Evolutionary conservation across 257 asterid genomes (phyloP).

Genomic region (Lycium barbarum): DNA sequence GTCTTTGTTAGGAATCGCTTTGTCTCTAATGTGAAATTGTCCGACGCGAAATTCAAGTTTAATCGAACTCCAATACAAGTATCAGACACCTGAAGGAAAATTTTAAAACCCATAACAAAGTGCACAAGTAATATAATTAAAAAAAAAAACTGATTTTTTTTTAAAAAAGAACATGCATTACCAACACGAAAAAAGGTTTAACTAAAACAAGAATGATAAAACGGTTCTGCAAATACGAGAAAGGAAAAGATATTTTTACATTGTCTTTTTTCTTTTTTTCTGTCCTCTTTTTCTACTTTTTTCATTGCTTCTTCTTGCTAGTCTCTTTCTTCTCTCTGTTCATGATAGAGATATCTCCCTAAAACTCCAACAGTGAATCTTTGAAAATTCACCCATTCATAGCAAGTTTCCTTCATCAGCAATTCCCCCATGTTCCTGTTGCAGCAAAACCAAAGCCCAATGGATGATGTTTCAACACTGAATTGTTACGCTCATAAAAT

Average conservation of each 20-base stretch:
- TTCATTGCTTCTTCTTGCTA: background rate
- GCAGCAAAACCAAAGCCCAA: conserved; percentile 55
- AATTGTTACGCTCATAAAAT: conserved; percentile 49
- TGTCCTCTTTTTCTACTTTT: background rate
- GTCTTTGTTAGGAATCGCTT: no score
- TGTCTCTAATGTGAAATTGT: no score
- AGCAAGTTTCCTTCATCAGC: conserved; percentile 40
- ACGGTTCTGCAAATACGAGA: conserved; percentile 12
- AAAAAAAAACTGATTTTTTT: background rate
- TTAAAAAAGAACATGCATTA: background rate
- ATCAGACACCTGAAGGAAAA: no score
- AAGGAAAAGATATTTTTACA: background rate
- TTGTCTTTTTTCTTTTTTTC: background rate
- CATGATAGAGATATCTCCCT: background rate
- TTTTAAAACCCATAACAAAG: no score
- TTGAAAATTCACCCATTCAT: background rate
- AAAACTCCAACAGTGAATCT: conserved; percentile 17
- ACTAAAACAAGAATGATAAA: background rate
- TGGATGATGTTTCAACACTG: conserved; percentile 50
- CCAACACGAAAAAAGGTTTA: background rate
- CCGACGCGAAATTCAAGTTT: no score
- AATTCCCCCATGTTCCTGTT: conserved; percentile 63
- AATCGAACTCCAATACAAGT: no score
- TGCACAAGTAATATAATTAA: background rate
- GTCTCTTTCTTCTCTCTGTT: conserved; percentile 20